Percentiles rank a stretch among this genome's conserved stretches.
These are phyloP conservation scores for Evernia prunastri DNA, from an alignment of 495 filamentous ascomycete species.

Conservation along the genomic window DNA sequence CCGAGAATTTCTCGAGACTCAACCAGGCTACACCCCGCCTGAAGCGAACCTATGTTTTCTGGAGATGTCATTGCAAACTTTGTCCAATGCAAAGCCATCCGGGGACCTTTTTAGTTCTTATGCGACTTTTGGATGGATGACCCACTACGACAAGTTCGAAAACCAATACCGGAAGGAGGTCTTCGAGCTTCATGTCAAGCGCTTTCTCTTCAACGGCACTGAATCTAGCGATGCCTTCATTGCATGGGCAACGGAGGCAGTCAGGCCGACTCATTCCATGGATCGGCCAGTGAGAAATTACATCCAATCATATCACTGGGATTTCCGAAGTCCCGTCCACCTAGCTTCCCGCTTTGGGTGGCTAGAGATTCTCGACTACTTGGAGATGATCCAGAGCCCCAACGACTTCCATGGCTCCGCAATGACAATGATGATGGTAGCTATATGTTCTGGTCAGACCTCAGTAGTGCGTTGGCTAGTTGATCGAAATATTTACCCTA, in stretches of 20 bases:
- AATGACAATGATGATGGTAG: not conserved
- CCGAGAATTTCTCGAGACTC: slow-evolving; percentile 18
- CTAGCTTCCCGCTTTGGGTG: not conserved
- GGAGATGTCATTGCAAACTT: not conserved
- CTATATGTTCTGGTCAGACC: not conserved
- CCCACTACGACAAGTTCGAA: not conserved
- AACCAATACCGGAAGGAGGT: not conserved
- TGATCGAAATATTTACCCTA: not conserved
- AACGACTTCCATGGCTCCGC: no score
- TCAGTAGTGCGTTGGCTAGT: not conserved
- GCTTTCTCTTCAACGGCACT: not conserved
- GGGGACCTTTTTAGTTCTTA: not conserved
- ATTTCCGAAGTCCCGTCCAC: not conserved
- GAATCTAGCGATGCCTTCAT: not conserved
- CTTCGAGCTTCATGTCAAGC: not conserved
- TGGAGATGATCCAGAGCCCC: not conserved
- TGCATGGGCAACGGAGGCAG: not conserved
- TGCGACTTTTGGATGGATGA: not conserved
- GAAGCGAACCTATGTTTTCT: not conserved
- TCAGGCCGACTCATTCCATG: no score
- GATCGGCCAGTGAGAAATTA: no score
- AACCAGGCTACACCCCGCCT: slow-evolving; percentile 3
- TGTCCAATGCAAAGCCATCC: not conserved
- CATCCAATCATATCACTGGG: no score
- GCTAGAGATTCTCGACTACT: not conserved